Percentiles rank a stretch among this genome's conserved stretches.
Evolutionary conservation across 352 stramenopile genomes (phyloP).

Genomic region (Phytophthora pistaciae): DNA sequence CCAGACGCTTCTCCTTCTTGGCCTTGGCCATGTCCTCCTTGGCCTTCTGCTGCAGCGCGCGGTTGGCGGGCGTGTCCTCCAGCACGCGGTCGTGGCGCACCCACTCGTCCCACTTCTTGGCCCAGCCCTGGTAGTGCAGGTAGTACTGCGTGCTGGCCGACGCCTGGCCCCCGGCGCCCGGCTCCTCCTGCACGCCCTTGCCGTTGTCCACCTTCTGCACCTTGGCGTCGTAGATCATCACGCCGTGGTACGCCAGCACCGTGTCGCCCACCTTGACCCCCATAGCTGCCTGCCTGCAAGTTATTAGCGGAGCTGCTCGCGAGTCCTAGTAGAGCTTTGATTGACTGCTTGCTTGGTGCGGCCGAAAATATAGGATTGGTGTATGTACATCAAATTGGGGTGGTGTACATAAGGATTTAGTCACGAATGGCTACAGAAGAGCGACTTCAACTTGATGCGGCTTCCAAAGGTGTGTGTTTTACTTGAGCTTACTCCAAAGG

Average conservation of each 20-base stretch:
- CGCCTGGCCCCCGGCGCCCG: conserved; percentile 14
- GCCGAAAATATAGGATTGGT: background rate
- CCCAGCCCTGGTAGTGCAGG: conserved; percentile 92
- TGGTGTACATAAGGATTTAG: background rate
- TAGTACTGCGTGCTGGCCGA: conserved; percentile 78
- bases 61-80: conserved; percentile 70
- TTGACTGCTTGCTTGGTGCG: background rate
- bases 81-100: conserved; percentile 76
- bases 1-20: conserved; percentile 70
- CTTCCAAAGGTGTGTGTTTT: no score
- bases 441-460: no score
- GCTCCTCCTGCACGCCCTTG: conserved; percentile 51
- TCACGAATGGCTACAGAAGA: no score
- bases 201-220: conserved; percentile 86
- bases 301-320: no score
- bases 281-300: conserved; percentile 31
- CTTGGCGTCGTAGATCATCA: conserved; percentile 90
- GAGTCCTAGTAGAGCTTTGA: no score
- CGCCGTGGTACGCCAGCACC: conserved; percentile 81
- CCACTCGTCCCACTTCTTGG: conserved; percentile 94
- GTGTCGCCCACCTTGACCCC: conserved; percentile 73
- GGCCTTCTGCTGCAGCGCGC: conserved; percentile 61
- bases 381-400: background rate
- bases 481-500: no score
- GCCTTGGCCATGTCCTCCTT: conserved; percentile 51